These are phyloP conservation scores for Knoxdaviesia proteae DNA, from an alignment of 2,329 filamentous ascomycete species.

Conservation along the genomic window DNA sequence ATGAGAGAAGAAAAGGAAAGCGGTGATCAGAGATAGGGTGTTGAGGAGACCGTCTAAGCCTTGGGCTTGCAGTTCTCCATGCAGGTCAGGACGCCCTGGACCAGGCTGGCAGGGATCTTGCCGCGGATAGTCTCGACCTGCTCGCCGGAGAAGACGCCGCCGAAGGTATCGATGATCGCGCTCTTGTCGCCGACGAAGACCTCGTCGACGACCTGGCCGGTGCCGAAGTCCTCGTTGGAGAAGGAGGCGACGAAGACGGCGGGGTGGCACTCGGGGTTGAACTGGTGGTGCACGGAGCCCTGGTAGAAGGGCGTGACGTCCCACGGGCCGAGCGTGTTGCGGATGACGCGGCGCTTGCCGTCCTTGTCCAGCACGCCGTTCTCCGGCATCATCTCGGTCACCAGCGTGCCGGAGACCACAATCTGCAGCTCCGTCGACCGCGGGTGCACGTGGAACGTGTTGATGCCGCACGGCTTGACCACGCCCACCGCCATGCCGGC, in stretches of 20 bases:
- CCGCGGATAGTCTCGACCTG: constrained; percentile 23
- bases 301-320: constrained; percentile 33
- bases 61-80: constrained; percentile 21
- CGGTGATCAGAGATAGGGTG: too few relatives aligned
- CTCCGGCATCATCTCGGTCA: constrained; percentile 31
- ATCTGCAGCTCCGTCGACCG: constrained; percentile 31
- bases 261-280: constrained; percentile 30
- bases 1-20: too few relatives aligned
- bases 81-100: constrained; percentile 30
- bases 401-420: constrained; percentile 24
- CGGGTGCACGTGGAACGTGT: constrained; percentile 34
- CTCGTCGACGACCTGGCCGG: constrained; percentile 27
- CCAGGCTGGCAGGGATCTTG: constrained; percentile 21
- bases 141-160: constrained; percentile 21
- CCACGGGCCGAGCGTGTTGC: constrained; percentile 18
- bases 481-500: constrained; percentile 29
- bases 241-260: constrained; percentile 29
- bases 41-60: not conserved
- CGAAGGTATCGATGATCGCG: constrained; percentile 24
- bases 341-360: constrained; percentile 20
- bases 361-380: constrained; percentile 22
- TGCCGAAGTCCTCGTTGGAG: constrained; percentile 27
- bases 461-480: constrained; percentile 31
- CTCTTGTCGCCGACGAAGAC: constrained; percentile 24
- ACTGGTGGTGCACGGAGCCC: constrained; percentile 32